A percentile compares a stretch with the other conserved stretches of the same genome.
These are phyloP conservation scores for Cyclaneusma minus DNA, from an alignment of 2,329 filamentous ascomycete genomes.

Conservation along the genomic window DNA sequence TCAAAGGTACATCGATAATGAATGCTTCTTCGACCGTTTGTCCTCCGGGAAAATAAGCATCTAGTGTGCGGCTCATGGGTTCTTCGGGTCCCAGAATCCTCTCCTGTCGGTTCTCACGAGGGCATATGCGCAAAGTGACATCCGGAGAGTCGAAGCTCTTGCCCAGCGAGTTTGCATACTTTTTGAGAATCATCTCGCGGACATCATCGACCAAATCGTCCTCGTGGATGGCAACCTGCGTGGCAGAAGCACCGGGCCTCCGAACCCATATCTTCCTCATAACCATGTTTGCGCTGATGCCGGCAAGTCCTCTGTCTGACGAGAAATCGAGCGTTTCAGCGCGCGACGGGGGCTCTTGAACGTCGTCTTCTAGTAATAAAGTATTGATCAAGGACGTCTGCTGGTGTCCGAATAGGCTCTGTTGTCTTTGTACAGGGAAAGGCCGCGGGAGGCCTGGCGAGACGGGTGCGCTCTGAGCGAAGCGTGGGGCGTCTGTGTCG, in stretches of 20 bases:
- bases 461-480: too few relatives aligned
- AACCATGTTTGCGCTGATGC: conserved; percentile 29
- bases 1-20: conserved; percentile 69
- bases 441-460: conserved; percentile 12
- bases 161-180: conserved; percentile 88
- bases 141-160: conserved; percentile 84
- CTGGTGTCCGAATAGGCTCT: conserved; percentile 28
- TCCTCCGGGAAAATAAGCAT: conserved; percentile 71
- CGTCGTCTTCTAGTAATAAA: conserved; percentile 32
- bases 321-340: conserved; percentile 20
- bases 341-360: conserved; percentile 21
- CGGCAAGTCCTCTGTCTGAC: conserved; percentile 13
- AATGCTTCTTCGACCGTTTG: conserved; percentile 82
- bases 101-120: conserved; percentile 52
- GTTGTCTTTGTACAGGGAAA: too few relatives aligned
- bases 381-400: conserved; percentile 33
- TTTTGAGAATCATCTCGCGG: conserved; percentile 78
- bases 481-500: too few relatives aligned
- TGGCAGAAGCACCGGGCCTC: conserved; percentile 71
- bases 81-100: conserved; percentile 75
- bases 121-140: conserved; percentile 60
- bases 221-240: conserved; percentile 69
- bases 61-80: conserved; percentile 60
- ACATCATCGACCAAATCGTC: conserved; percentile 92
- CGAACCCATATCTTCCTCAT: conserved; percentile 90